Base-by-base conservation (phyloP, 2,329 filamentous ascomycete genomes). In the Aspergillus fijiensis region DNA sequence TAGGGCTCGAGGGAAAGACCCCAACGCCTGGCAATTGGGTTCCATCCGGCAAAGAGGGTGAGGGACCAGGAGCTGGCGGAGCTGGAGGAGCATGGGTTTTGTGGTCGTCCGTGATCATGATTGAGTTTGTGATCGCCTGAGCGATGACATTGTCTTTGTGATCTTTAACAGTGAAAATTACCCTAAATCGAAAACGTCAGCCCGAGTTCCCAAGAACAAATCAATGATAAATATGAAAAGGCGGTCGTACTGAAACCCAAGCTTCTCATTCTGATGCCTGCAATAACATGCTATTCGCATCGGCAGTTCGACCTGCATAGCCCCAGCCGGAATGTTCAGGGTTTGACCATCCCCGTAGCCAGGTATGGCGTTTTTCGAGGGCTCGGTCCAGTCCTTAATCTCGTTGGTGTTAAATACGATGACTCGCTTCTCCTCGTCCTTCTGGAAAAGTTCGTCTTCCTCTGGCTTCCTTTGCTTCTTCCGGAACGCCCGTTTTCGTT, bases 251-350 rank as follows among this genome's bases (percentile, higher is more conserved):
- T 84, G 84, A 77, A 97, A 99, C 1, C 94, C 94, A 66, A 89
- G 81, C 79, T 98, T 98, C 77, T 98, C 95, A 61, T 89, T 87
- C 69, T 98, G 94, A 73, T 99, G 94, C 21, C 94, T 87, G 77
- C 94, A 98, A 77, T 98, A 99, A 75, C 94, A 99, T 25, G 93
- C 92, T 69, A 99, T 97, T 10, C 94, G 89, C 93, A 98, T 96
- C 0, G 92, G 92, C 2, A 91, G 87, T 66, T 93, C 89, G 23
- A 96, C 87, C 70, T 92, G 89, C 80, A 91, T 87, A 6, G 89
- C 85, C 54, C 86, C 87, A 51, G 82, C 81, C 49, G 81, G 79
- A 11, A 72, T 61, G 33, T 70, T 65, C 47, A 67, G 69, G 53
- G 69, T 61, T 23, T 65, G 64, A 19, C 64, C 67, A 51, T 76